phyloP scores from a whole-genome alignment of 352 stramenopile genomes.

The Pseudoperonospora humuli region DNA sequence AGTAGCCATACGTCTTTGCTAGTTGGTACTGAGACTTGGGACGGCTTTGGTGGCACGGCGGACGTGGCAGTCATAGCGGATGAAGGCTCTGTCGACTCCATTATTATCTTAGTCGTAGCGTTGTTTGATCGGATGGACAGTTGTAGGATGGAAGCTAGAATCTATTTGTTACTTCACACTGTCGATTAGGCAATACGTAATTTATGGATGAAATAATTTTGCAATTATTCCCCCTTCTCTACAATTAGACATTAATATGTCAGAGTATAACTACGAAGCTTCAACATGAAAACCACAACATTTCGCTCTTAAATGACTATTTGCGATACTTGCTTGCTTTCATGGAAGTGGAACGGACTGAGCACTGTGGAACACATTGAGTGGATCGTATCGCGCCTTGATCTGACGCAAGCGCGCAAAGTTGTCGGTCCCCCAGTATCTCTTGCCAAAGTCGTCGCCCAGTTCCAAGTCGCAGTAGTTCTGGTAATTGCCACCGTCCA shows the following conservation, averaged over 20 bases:
- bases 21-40: background rate
- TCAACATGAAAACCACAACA: too few species aligned
- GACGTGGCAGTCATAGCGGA: constrained; percentile 1
- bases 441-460: constrained; percentile 29
- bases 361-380: constrained; percentile 43
- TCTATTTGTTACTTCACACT: too few species aligned
- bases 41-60: background rate
- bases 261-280: too few species aligned
- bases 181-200: too few species aligned
- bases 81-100: constrained; percentile 7
- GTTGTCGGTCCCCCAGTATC: constrained; percentile 47
- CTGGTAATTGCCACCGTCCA: constrained; percentile 50
- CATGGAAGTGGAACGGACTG: constrained; percentile 44
- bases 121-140: too few species aligned
- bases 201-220: too few species aligned
- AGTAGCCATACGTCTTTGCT: constrained; percentile 41
- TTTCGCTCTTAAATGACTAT: too few species aligned
- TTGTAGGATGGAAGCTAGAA: too few species aligned
- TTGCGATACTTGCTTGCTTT: background rate
- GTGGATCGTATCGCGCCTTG: constrained; percentile 43
- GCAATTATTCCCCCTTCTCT: too few species aligned
- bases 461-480: constrained; percentile 55
- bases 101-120: background rate
- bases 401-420: constrained; percentile 37
- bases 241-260: too few species aligned